Conservation (phyloP, 1,284 basidiomycete genomes). For the Jaminaea rosea region DNA sequence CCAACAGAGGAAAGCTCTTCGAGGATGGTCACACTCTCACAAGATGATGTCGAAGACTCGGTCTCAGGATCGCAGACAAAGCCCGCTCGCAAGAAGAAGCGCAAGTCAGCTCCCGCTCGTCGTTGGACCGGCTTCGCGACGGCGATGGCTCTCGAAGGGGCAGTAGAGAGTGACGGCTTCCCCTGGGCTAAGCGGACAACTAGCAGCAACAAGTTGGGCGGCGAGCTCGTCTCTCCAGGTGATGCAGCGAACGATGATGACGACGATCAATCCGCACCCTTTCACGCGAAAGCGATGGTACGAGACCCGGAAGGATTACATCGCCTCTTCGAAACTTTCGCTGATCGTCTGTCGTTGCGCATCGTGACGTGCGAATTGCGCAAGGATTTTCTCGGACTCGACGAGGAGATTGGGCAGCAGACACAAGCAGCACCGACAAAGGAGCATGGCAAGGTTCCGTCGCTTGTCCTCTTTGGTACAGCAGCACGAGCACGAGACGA, state of each 20-base stretch:
- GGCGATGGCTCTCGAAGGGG: neutral
- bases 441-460: neutral
- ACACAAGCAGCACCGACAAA: neutral
- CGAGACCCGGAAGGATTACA: slow-evolving; percentile 1
- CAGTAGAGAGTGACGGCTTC: slow-evolving; percentile 2
- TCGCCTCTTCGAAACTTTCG: slow-evolving; percentile 4
- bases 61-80: neutral
- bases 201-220: neutral
- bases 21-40: too few species aligned
- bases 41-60: neutral
- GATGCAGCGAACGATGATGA: neutral
- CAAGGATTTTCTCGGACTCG: neutral
- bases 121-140: slow-evolving; percentile 3
- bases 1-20: too few species aligned
- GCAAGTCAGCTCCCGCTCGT: slow-evolving; percentile 1
- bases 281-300: neutral
- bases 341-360: slow-evolving; percentile 4
- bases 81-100: neutral
- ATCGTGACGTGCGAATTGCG: neutral
- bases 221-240: too few species aligned
- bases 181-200: slow-evolving; percentile 1
- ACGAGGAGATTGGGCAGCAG: neutral
- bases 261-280: neutral
- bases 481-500: neutral
- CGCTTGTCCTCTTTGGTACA: slow-evolving; percentile 2